phyloP scores from a whole-genome alignment of 2,329 filamentous ascomycete species.

The Colletotrichum cereale region DNA sequence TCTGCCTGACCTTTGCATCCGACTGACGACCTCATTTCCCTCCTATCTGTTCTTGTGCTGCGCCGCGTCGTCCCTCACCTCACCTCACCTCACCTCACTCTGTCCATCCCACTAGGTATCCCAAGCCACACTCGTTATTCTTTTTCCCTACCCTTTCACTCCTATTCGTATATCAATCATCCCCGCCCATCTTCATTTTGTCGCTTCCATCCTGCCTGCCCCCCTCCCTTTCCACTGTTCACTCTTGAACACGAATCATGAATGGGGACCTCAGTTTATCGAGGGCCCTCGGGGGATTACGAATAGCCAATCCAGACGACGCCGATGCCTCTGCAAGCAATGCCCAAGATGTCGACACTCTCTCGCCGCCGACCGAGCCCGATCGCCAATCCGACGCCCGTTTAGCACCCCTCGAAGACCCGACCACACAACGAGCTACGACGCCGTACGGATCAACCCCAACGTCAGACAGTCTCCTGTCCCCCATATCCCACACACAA shows the following conservation, averaged over 20 bases:
- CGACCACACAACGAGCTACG: conserved; percentile 10
- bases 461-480: conserved; percentile 24
- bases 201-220: conserved; percentile 3
- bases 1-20: conserved; percentile 11
- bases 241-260: conserved; percentile 67
- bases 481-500: conserved; percentile 14
- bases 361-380: conserved; percentile 44
- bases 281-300: conserved; percentile 90
- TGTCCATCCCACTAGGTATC: conserved; percentile 14
- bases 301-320: conserved; percentile 92
- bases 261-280: conserved; percentile 93
- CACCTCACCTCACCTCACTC: conserved; percentile 25
- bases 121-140: conserved; percentile 22
- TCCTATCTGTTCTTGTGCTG: conserved; percentile 27
- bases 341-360: conserved; percentile 42
- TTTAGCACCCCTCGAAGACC: conserved; percentile 20
- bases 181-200: conserved; percentile 20
- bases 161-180: conserved; percentile 5
- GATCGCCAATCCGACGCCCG: conserved; percentile 36
- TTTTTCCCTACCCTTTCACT: neutral
- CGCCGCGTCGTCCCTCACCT: conserved; percentile 26
- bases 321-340: conserved; percentile 46
- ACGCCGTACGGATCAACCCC: conserved; percentile 12
- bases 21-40: conserved; percentile 15
- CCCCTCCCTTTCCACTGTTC: conserved; percentile 7